These are phyloP conservation scores for Vachellia collinsii DNA, from an alignment of 306 rosid species.

Conservation along the genomic window DNA sequence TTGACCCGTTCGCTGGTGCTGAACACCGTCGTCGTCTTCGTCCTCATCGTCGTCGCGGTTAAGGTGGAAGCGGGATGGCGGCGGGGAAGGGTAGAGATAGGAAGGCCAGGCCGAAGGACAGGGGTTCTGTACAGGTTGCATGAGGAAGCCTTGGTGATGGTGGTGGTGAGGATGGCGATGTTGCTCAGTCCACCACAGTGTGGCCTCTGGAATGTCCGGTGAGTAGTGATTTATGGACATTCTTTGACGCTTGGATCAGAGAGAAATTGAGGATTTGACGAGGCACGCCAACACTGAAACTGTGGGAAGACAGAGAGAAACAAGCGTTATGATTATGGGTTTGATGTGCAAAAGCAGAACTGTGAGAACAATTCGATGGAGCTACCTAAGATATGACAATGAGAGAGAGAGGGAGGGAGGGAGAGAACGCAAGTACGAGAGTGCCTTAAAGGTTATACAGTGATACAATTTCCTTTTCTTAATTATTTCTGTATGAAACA, in stretches of 20 bases:
- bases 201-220: conserved; percentile 51
- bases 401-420: conserved; percentile 39
- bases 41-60: conserved; percentile 43
- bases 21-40: conserved; percentile 21
- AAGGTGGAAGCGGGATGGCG: conserved; percentile 34
- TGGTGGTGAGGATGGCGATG: background rate
- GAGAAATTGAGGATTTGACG: conserved; percentile 25
- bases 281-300: conserved; percentile 13
- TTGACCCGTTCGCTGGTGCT: background rate
- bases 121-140: background rate
- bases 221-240: conserved; percentile 65
- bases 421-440: conserved; percentile 39
- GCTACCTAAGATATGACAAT: conserved; percentile 54
- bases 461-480: background rate
- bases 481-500: too few species aligned
- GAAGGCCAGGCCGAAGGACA: conserved; percentile 33
- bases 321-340: conserved; percentile 60
- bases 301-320: conserved; percentile 19
- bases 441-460: conserved; percentile 53
- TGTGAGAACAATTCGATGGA: conserved; percentile 64
- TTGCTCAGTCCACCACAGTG: conserved; percentile 55
- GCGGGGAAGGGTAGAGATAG: conserved; percentile 29
- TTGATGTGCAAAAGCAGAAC: conserved; percentile 64
- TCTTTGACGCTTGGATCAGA: background rate
- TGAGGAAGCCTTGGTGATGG: background rate